Percentiles rank a stretch among this genome's conserved stretches.
phyloP scores from a whole-genome alignment of 108 stramenopile genomes.

The Mediolabrus comicus region DNA sequence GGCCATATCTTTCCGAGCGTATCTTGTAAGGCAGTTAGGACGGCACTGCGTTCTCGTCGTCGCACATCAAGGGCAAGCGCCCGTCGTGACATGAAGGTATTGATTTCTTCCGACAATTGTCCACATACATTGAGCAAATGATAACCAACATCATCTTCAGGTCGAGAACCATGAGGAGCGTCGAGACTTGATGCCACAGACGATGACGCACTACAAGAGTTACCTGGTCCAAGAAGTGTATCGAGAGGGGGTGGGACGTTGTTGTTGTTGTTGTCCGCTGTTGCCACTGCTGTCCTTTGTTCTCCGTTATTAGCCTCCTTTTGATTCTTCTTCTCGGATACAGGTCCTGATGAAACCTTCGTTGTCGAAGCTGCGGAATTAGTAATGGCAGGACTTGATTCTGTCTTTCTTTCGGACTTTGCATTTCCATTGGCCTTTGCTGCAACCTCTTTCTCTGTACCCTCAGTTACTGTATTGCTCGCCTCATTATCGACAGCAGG shows the following conservation, averaged over 20 bases:
- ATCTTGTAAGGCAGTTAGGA: conserved; percentile 69
- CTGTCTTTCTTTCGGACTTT: conserved; percentile 9
- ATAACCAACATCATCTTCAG: conserved; percentile 81
- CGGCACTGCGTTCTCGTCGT: conserved; percentile 63
- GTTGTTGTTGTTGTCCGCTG: conserved; percentile 28
- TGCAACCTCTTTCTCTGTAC: neutral
- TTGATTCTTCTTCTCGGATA: neutral
- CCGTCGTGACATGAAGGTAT: conserved; percentile 75
- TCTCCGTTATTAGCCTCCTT: neutral
- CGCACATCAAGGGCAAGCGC: conserved; percentile 58
- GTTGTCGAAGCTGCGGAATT: conserved; percentile 54
- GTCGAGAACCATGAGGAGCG: conserved; percentile 63
- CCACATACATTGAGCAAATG: conserved; percentile 80
- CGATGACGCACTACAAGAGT: conserved; percentile 72
- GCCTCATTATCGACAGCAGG: neutral
- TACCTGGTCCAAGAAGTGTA: conserved; percentile 68
- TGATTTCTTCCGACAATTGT: conserved; percentile 69
- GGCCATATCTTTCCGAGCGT: conserved; percentile 72
- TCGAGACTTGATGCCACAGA: conserved; percentile 87
- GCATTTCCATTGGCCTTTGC: neutral
- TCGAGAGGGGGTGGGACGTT: conserved; percentile 59
- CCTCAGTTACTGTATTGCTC: neutral
- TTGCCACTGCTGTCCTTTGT: conserved; percentile 15
- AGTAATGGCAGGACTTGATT: conserved; percentile 62
- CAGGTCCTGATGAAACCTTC: conserved; percentile 2